Percentiles rank a stretch among this genome's conserved stretches.
Conservation (phyloP, 768 basidiomycete genomes). For the Coprinopsis marcescibilis region DNA sequence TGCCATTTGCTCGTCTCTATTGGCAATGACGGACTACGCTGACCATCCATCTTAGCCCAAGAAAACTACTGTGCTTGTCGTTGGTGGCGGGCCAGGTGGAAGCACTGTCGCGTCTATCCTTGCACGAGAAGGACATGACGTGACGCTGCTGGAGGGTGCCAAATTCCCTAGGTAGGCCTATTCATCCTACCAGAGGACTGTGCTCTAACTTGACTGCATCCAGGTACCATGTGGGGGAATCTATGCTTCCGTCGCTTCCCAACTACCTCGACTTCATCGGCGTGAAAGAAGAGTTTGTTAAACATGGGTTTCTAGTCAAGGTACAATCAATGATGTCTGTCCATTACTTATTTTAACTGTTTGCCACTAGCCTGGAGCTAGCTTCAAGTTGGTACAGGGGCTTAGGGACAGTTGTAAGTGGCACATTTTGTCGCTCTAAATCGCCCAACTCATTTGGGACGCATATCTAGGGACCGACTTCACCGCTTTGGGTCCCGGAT, state of each 20-base stretch:
- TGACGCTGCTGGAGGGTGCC: constrained; percentile 49
- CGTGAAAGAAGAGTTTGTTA: constrained; percentile 22
- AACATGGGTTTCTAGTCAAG: constrained; percentile 26
- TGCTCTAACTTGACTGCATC: too few species aligned
- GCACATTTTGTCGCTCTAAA: not conserved
- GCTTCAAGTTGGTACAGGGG: constrained; percentile 51
- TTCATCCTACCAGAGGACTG: not conserved
- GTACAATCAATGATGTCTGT: constrained; percentile 13
- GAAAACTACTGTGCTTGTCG: constrained; percentile 34
- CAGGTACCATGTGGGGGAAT: constrained; percentile 37
- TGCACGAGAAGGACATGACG: constrained; percentile 52
- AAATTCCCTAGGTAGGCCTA: constrained; percentile 48
- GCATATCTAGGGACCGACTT: constrained; percentile 50
- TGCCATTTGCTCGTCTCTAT: too few species aligned
- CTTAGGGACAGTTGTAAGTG: constrained; percentile 55
- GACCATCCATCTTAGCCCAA: too few species aligned
- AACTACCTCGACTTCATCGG: constrained; percentile 30
- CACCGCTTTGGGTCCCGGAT: constrained; percentile 39
- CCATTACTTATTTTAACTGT: not conserved
- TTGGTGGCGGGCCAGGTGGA: constrained; percentile 59
- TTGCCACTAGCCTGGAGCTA: constrained; percentile 49
- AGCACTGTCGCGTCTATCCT: constrained; percentile 50
- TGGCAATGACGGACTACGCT: too few species aligned
- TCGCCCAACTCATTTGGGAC: not conserved
- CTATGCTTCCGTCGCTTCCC: constrained; percentile 26